Evolutionary conservation across 768 basidiomycete species (phyloP), one percentile per base, ranked within the genome.

Genomic region (Clitopilus passeckerianus): DNA sequence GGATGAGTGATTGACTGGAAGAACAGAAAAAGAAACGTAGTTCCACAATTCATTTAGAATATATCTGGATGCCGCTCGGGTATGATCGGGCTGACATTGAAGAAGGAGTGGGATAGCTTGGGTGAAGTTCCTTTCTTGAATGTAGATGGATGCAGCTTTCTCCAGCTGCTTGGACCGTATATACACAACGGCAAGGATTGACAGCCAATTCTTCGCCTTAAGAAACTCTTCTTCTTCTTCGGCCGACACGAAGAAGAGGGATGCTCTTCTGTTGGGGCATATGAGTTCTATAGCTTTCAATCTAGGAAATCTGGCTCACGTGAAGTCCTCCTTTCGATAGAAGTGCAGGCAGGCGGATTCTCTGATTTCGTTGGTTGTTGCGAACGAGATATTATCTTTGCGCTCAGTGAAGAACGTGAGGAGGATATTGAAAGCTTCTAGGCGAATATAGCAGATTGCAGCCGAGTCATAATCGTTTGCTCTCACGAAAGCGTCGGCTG

Each of bases 161-260:
- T 63, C 58, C 44, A 69, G 74, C 60, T 74, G 72, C 14, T 75
- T 77, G 8, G 77, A 71, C 5, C 70, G 67, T 27, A 74, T 72
- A 12, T 86, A 70, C 6, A 87, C 62, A 0, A 69, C 66, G 0
- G 80, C 79, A 6, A 74, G 81, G 6, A 81, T 30, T 77, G 10
- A 74, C 60, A 61, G 83, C 80, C 6, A 89, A 69, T 34, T 79
- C 80, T 50, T 77, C 75, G 82, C 77, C 57, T 86, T 79, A 16
- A 85, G 73, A 60, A 83, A 90, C 37, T 80, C 77, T n/a, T 86
- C 61, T 18, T 76, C 75, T 20, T 86, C 82, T 23, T 88, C 81
- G 77, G 72, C 27, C 27, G 7, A 3, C 61, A 60, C n/a, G n/a
- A 90, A 90, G 3, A 89, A 66, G 6, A 68, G 61, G 56, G 71